Evolutionary conservation across 2,329 filamentous ascomycete genomes (phyloP).

Genomic region (Dactylellina haptotyla): DNA sequence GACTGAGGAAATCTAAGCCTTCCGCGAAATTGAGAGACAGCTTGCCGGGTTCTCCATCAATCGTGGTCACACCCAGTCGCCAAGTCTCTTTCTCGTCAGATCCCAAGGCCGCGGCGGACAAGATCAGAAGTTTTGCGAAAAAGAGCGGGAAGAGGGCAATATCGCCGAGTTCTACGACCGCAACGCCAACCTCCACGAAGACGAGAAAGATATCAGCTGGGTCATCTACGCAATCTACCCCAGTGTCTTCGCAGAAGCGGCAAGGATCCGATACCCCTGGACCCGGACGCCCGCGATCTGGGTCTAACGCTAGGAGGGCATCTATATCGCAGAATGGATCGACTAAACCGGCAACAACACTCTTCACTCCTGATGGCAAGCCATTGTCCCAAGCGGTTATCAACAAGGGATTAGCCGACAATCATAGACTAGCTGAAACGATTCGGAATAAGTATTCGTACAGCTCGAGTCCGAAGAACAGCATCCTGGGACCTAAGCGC

Average conservation of each 20-base stretch:
- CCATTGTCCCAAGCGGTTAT: conserved; percentile 51
- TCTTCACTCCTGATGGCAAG: conserved; percentile 44
- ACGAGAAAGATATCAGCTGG: conserved; percentile 40
- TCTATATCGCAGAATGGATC: conserved; percentile 38
- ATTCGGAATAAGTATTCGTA: conserved; percentile 47
- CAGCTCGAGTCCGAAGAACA: conserved; percentile 51
- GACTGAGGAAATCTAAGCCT: conserved; percentile 43
- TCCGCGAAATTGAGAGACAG: conserved; percentile 47
- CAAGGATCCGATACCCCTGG: conserved; percentile 48
- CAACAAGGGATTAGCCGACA: conserved; percentile 43
- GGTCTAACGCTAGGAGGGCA: conserved; percentile 27
- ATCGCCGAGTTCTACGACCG: conserved; percentile 22
- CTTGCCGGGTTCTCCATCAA: conserved; percentile 46
- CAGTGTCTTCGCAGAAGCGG: conserved; percentile 35
- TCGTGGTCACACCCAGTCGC: conserved; percentile 45
- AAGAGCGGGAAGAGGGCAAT: conserved; percentile 44
- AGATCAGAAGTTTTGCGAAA: conserved; percentile 52
- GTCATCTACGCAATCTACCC: conserved; percentile 39
- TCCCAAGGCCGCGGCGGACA: conserved; percentile 44
- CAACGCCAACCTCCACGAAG: conserved; percentile 29
- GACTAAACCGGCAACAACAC: conserved; percentile 27
- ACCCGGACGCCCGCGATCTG: conserved; percentile 35
- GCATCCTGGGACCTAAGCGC: conserved; percentile 50
- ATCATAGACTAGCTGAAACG: conserved; percentile 41
- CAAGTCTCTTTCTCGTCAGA: conserved; percentile 51